Evolutionary conservation across 352 stramenopile species (phyloP), one percentile per base, ranked within the genome.

Genomic region (Thalassiosira livingstoniorum): DNA sequence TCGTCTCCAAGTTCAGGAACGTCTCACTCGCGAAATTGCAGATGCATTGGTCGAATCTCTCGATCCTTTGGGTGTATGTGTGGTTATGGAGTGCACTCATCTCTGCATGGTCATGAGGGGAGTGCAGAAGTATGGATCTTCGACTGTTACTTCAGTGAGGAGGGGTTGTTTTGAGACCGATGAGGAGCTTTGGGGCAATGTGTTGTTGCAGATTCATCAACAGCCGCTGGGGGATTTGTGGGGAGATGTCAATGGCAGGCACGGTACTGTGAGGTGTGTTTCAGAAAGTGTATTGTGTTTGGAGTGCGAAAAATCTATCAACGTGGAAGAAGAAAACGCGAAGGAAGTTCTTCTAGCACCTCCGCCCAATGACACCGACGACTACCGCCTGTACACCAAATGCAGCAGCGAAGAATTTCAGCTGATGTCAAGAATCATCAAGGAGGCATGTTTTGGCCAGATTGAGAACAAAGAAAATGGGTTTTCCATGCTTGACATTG

Each of bases 91-190:
- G 82, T 86, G 75, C 80, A 97, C 93, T 34, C 98, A 99, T 90
- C 99, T 99, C 95, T 99, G 98, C 89, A 99, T 99, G 97, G 94
- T 97, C 61, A 99, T 99, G 97, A 93, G 98, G 31, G 98, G 98
- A 57, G 98, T 99, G 2, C 95, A 99, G 86, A 99, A 99, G 87
- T 96, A 95, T 53, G 96, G 96, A 18, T 93, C 97, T 4, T 97
- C 90, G 25, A 99, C 98, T 0, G 93, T 98, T 58, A 99, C 98
- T 5, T 98, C 95, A 84, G 97, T 95, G 35, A 95, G 99, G n/a
- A 90, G 98, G 21, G 97, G 98, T 37, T 96, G 93, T 86, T 99
- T 99, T 91, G 95, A 98, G 90, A 95, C 89, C n/a, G 96, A 99
- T 87, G 63, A 82, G 5, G 90, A 90, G 63, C 95, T 92, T 4